Evolutionary conservation across 805 yeast genomes (phyloP).

Genomic region (Ogataea nakhonphanomensis): DNA sequence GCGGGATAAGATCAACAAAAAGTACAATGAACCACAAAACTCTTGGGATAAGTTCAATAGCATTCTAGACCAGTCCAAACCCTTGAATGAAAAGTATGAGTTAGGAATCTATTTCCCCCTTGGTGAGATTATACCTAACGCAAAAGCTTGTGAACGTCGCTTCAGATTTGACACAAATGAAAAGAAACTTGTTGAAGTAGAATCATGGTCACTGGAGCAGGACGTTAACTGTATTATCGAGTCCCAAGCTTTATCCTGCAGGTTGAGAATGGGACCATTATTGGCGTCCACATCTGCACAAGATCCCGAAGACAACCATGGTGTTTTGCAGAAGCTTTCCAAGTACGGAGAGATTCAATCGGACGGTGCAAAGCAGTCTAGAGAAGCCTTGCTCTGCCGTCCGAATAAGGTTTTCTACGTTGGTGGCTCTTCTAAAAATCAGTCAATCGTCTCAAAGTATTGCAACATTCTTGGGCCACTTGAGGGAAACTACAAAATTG

Average conservation of each 20-base stretch:
- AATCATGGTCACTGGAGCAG: constrained; percentile 45
- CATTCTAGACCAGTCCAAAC: constrained; percentile 39
- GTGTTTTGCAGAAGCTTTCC: constrained; percentile 23
- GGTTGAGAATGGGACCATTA: constrained; percentile 77
- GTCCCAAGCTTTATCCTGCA: constrained; percentile 81
- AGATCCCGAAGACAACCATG: constrained; percentile 10
- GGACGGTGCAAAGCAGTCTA: constrained; percentile 47
- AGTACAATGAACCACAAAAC: constrained; percentile 31
- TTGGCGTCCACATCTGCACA: constrained; percentile 37
- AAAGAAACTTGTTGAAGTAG: constrained; percentile 34
- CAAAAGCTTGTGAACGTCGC: constrained; percentile 58
- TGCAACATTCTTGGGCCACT: constrained; percentile 66
- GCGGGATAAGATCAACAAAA: constrained; percentile 57
- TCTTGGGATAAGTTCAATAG: constrained; percentile 62
- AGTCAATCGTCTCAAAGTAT: constrained; percentile 63
- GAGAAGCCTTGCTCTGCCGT: constrained; percentile 41
- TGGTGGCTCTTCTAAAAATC: constrained; percentile 82
- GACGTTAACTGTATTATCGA: constrained; percentile 81
- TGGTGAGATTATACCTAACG: constrained; percentile 90
- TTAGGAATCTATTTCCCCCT: constrained; percentile 83
- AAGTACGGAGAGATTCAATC: constrained; percentile 43
- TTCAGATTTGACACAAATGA: constrained; percentile 37
- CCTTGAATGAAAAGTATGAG: constrained; percentile 36
- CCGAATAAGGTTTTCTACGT: constrained; percentile 78
- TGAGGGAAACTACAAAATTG: constrained; percentile 65